phyloP scores from a whole-genome alignment of 345 rosid genomes.

The Acer yangbiense region DNA sequence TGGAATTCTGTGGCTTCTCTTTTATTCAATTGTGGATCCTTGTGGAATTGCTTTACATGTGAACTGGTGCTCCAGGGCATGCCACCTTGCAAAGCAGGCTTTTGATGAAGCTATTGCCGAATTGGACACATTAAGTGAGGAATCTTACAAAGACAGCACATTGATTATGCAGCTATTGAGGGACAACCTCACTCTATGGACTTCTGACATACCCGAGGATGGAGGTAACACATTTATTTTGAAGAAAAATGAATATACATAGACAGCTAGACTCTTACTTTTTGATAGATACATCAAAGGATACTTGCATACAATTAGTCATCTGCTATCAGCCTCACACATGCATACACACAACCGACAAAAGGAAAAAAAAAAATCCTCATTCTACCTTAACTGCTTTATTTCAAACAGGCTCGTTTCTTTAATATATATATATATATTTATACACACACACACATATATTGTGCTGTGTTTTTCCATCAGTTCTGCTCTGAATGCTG shows the following conservation, averaged over 20 bases:
- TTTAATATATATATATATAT: background rate
- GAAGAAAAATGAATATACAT: background rate
- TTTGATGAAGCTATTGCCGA: constrained; percentile 78
- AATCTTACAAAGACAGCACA: constrained; percentile 78
- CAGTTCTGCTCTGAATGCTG: background rate
- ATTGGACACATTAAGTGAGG: constrained; percentile 67
- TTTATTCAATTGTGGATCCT: background rate
- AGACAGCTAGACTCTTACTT: background rate
- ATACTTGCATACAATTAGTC: background rate
- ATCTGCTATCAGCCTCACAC: background rate
- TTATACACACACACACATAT: too few relatives aligned
- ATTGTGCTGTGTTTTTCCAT: background rate
- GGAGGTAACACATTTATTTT: constrained; percentile 43
- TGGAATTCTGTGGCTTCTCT: background rate
- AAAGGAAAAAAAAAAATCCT: background rate
- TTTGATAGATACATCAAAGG: background rate
- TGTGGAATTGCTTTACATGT: constrained; percentile 8
- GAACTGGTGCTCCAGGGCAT: constrained; percentile 47
- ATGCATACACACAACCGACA: background rate
- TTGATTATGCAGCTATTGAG: constrained; percentile 74
- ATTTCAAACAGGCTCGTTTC: background rate
- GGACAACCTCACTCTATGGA: constrained; percentile 80
- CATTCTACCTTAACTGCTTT: background rate
- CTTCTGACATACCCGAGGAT: constrained; percentile 71
- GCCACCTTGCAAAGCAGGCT: constrained; percentile 72